phyloP scores from a whole-genome alignment of 2,329 filamentous ascomycete species.

The Hawksworthiomyces lignivorus region DNA sequence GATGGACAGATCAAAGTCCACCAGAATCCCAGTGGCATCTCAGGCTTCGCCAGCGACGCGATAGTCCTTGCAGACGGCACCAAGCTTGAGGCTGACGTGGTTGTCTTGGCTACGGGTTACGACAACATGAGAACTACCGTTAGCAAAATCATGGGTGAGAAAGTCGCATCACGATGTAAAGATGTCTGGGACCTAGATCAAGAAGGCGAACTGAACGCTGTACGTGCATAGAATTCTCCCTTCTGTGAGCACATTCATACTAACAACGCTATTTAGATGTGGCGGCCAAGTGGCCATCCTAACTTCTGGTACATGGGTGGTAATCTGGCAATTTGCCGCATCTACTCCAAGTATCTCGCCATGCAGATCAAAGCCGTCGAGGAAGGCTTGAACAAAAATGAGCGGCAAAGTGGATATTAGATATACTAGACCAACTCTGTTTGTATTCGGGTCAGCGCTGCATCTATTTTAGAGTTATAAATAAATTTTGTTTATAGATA shows the following conservation, averaged over 20 bases:
- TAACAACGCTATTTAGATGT: slow-evolving; percentile 29
- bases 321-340: slow-evolving; percentile 52
- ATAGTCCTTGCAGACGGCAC: slow-evolving; percentile 38
- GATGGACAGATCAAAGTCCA: slow-evolving; percentile 48
- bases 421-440: no score
- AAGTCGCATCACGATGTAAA: slow-evolving; percentile 48
- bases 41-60: slow-evolving; percentile 32
- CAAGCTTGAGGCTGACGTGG: slow-evolving; percentile 43
- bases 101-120: slow-evolving; percentile 47
- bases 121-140: slow-evolving; percentile 59
- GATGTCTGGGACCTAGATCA: slow-evolving; percentile 55
- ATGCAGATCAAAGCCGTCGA: slow-evolving; percentile 40
- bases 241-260: no score
- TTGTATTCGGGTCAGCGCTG: no score
- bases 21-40: slow-evolving; percentile 37
- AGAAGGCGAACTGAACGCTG: slow-evolving; percentile 42
- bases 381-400: slow-evolving; percentile 18
- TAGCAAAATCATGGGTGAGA: slow-evolving; percentile 50
- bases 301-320: slow-evolving; percentile 59
- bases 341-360: slow-evolving; percentile 45
- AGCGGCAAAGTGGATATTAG: no score
- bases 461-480: no score
- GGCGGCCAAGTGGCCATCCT: slow-evolving; percentile 51
- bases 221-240: no score
- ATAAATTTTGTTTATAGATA: no score